Percentiles rank a stretch among this genome's conserved stretches.
Evolutionary conservation across 1,284 basidiomycete genomes (phyloP).

Genomic region (Anthracocystis panici-leucophaei): DNA sequence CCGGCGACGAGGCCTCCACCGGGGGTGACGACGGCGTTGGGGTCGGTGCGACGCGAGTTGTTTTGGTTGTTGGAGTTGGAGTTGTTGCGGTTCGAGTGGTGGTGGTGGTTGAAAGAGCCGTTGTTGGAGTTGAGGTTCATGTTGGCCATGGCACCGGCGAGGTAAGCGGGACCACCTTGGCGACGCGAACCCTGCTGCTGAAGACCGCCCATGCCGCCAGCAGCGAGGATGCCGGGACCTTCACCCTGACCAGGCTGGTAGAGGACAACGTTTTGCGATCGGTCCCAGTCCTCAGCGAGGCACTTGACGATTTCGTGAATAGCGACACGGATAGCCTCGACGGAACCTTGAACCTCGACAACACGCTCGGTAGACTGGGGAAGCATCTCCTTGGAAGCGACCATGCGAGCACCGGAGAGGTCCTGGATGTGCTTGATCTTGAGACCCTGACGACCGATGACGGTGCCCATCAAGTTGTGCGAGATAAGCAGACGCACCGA

Average conservation of each 20-base stretch:
- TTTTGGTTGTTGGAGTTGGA: constrained; percentile 9
- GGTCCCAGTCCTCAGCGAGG: constrained; percentile 95
- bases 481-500: constrained; percentile 79
- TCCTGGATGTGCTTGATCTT: constrained; percentile 71
- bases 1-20: constrained; percentile 64
- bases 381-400: constrained; percentile 70
- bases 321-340: constrained; percentile 89
- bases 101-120: constrained; percentile 18
- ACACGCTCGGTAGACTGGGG: constrained; percentile 75
- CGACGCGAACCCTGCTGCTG: constrained; percentile 62
- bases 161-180: constrained; percentile 69
- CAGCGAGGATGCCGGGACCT: constrained; percentile 72
- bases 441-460: constrained; percentile 70
- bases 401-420: constrained; percentile 69
- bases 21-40: constrained; percentile 62
- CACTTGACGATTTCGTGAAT: constrained; percentile 95
- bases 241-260: constrained; percentile 80
- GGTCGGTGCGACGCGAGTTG: constrained; percentile 44
- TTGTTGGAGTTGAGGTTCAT: constrained; percentile 33
- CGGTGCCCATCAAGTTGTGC: constrained; percentile 69
- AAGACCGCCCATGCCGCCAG: constrained; percentile 69
- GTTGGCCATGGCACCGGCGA: constrained; percentile 60
- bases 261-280: constrained; percentile 81
- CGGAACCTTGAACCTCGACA: constrained; percentile 93
- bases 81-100: neutral